Evolutionary conservation across 495 filamentous ascomycete species (phyloP).

Genomic region (Aspergillus coremiiformis): DNA sequence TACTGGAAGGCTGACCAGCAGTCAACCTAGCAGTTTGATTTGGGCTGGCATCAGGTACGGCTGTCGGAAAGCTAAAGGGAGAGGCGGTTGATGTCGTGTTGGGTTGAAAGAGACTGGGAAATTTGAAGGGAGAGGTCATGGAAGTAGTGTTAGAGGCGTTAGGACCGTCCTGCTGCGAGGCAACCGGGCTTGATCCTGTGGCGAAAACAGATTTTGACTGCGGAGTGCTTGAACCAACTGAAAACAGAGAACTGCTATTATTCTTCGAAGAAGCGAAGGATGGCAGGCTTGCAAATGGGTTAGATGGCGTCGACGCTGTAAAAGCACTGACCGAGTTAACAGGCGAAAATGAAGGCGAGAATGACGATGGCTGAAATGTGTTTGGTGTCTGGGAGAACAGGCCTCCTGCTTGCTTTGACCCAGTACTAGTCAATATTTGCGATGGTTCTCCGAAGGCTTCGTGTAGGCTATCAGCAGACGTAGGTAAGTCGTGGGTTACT

Average conservation of each 20-base stretch:
- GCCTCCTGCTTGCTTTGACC: neutral
- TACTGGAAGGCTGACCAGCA: constrained; percentile 15
- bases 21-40: constrained; percentile 1
- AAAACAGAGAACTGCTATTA: neutral
- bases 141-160: neutral
- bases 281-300: constrained; percentile 17
- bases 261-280: constrained; percentile 14
- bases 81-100: neutral
- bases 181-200: neutral
- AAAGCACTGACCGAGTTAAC: neutral
- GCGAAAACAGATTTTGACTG: constrained; percentile 1
- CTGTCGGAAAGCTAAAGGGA: constrained; percentile 4
- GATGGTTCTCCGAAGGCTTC: constrained; percentile 8
- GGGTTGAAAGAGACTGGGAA: neutral
- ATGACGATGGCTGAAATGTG: constrained; percentile 8
- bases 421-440: constrained; percentile 2
- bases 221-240: neutral
- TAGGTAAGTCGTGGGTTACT: neutral
- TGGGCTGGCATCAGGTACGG: neutral
- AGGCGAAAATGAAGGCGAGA: constrained; percentile 17
- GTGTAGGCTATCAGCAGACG: constrained; percentile 4
- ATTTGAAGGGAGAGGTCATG: constrained; percentile 1
- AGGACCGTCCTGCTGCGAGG: neutral
- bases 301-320: constrained; percentile 4
- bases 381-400: neutral